These are phyloP conservation scores for Puccinellia tenuiflora DNA, from an alignment of 176 grass and related monocot genomes.

Conservation along the genomic window DNA sequence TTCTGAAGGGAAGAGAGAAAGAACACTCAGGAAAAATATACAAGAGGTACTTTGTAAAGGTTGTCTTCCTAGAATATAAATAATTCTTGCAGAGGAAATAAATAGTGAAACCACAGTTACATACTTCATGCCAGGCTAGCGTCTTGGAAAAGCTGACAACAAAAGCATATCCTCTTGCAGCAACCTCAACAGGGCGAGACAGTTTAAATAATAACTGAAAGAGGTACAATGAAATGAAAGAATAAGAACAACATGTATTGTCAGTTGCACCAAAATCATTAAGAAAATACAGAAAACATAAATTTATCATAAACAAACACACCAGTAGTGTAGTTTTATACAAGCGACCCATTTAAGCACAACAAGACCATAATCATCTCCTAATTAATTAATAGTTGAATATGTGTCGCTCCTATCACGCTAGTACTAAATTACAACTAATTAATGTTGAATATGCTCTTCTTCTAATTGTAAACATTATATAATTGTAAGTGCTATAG, in stretches of 20 bases:
- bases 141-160: conserved; percentile 91
- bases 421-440: neutral
- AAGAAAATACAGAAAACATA: neutral
- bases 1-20: conserved; percentile 52
- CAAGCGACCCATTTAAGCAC: conserved; percentile 4
- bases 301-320: neutral
- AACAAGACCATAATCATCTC: neutral
- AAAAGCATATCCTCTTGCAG: conserved; percentile 85
- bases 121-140: conserved; percentile 81
- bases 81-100: neutral
- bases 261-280: neutral
- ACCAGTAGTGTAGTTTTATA: neutral
- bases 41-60: conserved; percentile 5
- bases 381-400: neutral
- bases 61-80: conserved; percentile 26
- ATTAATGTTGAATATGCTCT: neutral
- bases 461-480: neutral
- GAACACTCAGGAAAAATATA: conserved; percentile 8
- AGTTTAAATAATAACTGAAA: conserved; percentile 94
- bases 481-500: neutral
- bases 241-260: neutral
- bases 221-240: conserved; percentile 20
- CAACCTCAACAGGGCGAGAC: conserved; percentile 73
- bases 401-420: neutral
- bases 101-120: conserved; percentile 30